Evolutionary conservation across 805 yeast species (phyloP), one percentile per base, ranked within the genome.

Genomic region (Phaffomyces antillensis): DNA sequence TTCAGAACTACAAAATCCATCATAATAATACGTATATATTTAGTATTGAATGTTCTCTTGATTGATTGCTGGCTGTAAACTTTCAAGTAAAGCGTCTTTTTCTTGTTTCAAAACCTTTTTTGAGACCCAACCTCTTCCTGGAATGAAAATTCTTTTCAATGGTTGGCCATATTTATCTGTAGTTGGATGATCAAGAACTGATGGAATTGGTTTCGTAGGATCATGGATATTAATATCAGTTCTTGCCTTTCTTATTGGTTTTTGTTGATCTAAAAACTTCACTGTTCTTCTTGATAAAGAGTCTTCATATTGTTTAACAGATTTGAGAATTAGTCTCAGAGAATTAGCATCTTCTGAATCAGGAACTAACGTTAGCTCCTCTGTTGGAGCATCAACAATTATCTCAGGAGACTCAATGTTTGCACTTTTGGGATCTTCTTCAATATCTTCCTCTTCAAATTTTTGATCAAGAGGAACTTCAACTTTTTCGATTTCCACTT

Each of bases 111-210:
- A 44, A 16, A 32, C 37, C 31, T 46, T 53, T n/a, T 43, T 38
- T 2, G 73, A 57, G 1, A 71, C 60, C 82, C 82, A 76, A 0
- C 82, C 81, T 36, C 70, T 55, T 11, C 70, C 71, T 1, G 77
- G 79, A 30, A 76, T 63, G 47, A 68, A 73, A 3, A 74, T 54
- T 31, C 82, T 53, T 40, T 72, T 62, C 41, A 66, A 68, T 7
- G 65, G 67, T 37, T 64, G 66, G 0, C 76, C 76, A 37, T 65
- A 58, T 34, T 56, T 58, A 48, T 70, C 75, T 17, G 32, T 30
- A 16, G 46, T 53, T 12, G 61, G 58, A 39, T 47, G 51, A 18
- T 50, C 32, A 25, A 55, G 44, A 0, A 52, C 57, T 2, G 61
- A 52, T 6, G 62, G 60, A 3, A 51, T 52, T 3, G 60, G 60